Evolutionary conservation across 768 basidiomycete genomes (phyloP), one percentile per base, ranked within the genome.

Genomic region (Russula olivacea): DNA sequence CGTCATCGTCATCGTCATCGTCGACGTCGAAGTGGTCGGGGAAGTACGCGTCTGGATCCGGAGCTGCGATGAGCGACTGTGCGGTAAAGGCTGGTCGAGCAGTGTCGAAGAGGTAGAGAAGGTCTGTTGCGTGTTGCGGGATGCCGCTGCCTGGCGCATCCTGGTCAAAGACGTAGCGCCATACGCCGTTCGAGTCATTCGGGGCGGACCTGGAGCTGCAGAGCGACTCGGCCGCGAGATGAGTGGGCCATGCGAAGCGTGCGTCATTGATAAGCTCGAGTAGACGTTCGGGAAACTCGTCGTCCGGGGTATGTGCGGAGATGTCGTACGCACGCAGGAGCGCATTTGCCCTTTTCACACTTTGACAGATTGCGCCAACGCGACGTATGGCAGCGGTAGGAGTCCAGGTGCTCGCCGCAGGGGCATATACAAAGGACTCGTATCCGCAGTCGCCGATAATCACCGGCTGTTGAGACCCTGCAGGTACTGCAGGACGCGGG

Each of bases 141-240:
- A 82, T 71, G 15, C 83, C 83, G 52, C 83, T 78, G 25, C 79
- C 76, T 10, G 88, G 86, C 1, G 86, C 82, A 68, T 89, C 89
- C 74, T 91, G 89, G 73, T 91, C 89, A 70, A 91, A 91, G 19
- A 89, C 83, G 68, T 88, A 91, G 61, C 89, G 80, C 84, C 85
- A 91, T 6, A 89, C 87, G n/a, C 81, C 80, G 45, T 76, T 76
- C 58, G 78, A 78, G 3, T 49, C 38, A 6, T 48, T 54, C 19
- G 4, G 7, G 7, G 10, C 1, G 15, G 38, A 25, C 23, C 51
- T 34, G 2, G 66, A 47, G 15, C 23, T 54, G 10, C 48, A 63
- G n/a, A 59, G 58, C 36, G 34, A 41, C 56, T 79, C 75, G 3
- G 80, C 81, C 40, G 86, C 74, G 64, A 84, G 82, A 28, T 91